Evolutionary conservation across 768 basidiomycete genomes (phyloP), one percentile per base, ranked within the genome.

Genomic region (Daedaleopsis nitida): DNA sequence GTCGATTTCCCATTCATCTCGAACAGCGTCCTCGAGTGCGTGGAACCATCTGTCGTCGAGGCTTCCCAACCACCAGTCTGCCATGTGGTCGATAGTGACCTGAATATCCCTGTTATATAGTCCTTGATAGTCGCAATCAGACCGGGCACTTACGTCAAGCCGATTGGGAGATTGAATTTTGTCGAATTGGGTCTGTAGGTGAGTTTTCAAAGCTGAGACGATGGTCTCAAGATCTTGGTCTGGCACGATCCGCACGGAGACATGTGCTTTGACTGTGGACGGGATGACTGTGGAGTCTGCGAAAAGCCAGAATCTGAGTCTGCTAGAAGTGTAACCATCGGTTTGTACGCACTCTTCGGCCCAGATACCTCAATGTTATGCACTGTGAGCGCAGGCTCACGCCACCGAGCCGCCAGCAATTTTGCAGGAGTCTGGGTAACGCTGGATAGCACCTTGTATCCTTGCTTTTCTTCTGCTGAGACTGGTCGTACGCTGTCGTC

Each of bases 11-110:
- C 96, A 99, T 68, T 96, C 93, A 48, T 91, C 87, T 52, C 81
- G 78, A 0, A 99, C 86, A 21, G 94, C 90, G 42, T 79, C 76
- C 71, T 96, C 93, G 53, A 99, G 80, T 0, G 91, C 87, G 64
- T 86, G 83, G 78, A 96, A 96, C 86, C 92, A 97, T 4, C 82
- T 82, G 60, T 89, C 88, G 56, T 92, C 85, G 43, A 96, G 81
- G 57, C 90, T 86, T 0, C 96, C 94, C 2, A 99, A 81, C 96
- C 96, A 99, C 96, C 96, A 98, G 68, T 95, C 89, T 0, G 94
- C 95, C 2, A 84, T 88, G 60, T 93, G 91, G 45, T 90, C 86
- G 55, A 97, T 85, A 19, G 78, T 81, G 65, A 96, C 80, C 92
- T 95, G 65, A 3, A 52, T 8, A 52, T 21, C n/a, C 11, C n/a